Evolutionary conservation across 1,284 basidiomycete species (phyloP), one percentile per base, ranked within the genome.

Genomic region (Stygiomarasmius scandens): DNA sequence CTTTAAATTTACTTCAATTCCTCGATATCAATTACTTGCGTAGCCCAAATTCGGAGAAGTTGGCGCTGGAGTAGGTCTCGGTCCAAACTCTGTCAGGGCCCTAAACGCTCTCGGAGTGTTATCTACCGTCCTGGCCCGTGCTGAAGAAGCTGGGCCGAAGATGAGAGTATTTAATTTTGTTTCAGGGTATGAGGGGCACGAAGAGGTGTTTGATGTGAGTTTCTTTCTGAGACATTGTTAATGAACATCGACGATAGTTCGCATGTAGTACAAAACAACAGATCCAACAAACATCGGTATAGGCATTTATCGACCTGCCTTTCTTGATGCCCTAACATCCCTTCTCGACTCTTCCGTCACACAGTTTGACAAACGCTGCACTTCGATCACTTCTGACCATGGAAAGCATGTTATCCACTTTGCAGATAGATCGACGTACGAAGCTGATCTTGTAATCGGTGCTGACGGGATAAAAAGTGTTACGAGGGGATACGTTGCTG

Each of bases 391-490:
- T 23, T 47, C 67, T 2, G 56, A 64, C 27, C 67, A 69, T 6
- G 67, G 68, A 6, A 67, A 62, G 5, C 64, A 73, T 9, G 54
- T 67, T 16, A 61, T 84, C 1, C 66, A 72, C 24, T 84, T 84
- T 61, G 58, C 75, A 4, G 81, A 84, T 61, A 78, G 78, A 3
- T 76, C 77, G 11, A 71, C 69, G 0, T 69, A 77, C 58, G 75
- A 77, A 60, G 69, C 82, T 3, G 82, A 85, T 57, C 64, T 85
- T 9, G 74, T 85, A 22, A 71, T 85, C 52, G 82, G 81, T 11
- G 77, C 81, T 1, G 83, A 85, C 61, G 83, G 83, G 0, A 77
- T 85, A 55, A 78, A 73, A 63, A 84, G 82, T 58, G 62, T 65
- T 1, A 70, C 77, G 23, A 77, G 83, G 44, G 60, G 62, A 29